Percentiles rank a stretch among this genome's conserved stretches.
Evolutionary conservation across 2,329 filamentous ascomycete genomes (phyloP).

Genomic region (Davidsoniella neocaledoniae): DNA sequence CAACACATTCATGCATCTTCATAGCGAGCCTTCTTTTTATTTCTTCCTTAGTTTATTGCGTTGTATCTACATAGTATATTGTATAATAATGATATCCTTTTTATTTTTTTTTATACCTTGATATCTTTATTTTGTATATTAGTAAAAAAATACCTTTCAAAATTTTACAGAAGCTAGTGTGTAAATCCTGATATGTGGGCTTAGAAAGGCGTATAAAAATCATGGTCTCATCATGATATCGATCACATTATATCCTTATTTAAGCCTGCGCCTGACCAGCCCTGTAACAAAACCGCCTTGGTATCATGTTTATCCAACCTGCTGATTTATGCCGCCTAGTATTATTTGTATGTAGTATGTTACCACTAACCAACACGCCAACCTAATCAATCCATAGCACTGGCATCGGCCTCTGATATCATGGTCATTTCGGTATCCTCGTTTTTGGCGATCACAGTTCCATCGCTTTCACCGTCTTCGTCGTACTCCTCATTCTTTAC

Average conservation of each 20-base stretch:
- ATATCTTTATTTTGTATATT: no score
- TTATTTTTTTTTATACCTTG: background rate
- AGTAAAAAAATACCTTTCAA: background rate
- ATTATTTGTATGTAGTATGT: background rate
- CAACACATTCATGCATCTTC: background rate
- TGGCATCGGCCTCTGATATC: slow-evolving; percentile 4
- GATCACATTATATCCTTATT: background rate
- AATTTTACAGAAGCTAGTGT: no score
- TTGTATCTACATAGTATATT: background rate
- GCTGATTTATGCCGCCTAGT: background rate
- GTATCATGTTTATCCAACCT: background rate
- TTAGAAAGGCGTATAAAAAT: background rate
- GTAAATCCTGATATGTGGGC: no score
- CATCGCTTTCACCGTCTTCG: slow-evolving; percentile 9
- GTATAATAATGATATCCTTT: background rate
- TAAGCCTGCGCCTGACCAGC: no score
- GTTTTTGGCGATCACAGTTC: slow-evolving; percentile 5
- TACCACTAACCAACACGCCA: no score
- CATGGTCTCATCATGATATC: slow-evolving; percentile 2
- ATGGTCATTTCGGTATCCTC: slow-evolving; percentile 6
- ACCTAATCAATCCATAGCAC: slow-evolving; percentile 6
- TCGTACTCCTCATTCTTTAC: slow-evolving; percentile 8
- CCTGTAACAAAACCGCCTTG: background rate
- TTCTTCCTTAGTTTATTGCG: background rate
- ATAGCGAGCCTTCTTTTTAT: no score